Percentiles rank a stretch among this genome's conserved stretches.
Evolutionary conservation across 1,284 basidiomycete genomes (phyloP).

Genomic region (Singerocomus rubriflavus): DNA sequence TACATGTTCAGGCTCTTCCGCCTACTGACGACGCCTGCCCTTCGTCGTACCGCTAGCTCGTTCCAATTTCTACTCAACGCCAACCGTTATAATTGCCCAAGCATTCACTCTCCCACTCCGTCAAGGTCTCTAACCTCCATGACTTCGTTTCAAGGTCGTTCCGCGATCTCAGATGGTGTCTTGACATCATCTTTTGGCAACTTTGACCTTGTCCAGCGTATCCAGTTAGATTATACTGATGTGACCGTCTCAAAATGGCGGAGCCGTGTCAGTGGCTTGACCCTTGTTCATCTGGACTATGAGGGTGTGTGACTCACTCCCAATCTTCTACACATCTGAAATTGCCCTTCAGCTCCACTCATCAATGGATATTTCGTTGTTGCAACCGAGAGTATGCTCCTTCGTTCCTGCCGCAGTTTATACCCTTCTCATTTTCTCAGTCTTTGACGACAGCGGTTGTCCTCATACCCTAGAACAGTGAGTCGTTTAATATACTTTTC

Average conservation of each 20-base stretch:
- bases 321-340: slow-evolving; percentile 4
- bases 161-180: slow-evolving; percentile 7
- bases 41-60: slow-evolving; percentile 23
- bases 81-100: slow-evolving; percentile 1
- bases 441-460: slow-evolving; percentile 90
- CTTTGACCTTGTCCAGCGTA: slow-evolving; percentile 73
- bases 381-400: slow-evolving; percentile 80
- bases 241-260: slow-evolving; percentile 82
- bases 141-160: slow-evolving; percentile 23
- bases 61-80: slow-evolving; percentile 16
- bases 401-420: not conserved
- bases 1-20: slow-evolving; percentile 26
- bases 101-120: slow-evolving; percentile 5
- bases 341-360: slow-evolving; percentile 62
- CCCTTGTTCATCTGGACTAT: slow-evolving; percentile 79
- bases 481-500: slow-evolving; percentile 25
- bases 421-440: slow-evolving; percentile 38
- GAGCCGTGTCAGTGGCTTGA: slow-evolving; percentile 76
- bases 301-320: slow-evolving; percentile 49
- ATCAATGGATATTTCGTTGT: slow-evolving; percentile 94
- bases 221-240: slow-evolving; percentile 74
- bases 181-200: slow-evolving; percentile 48
- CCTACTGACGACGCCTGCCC: slow-evolving; percentile 28
- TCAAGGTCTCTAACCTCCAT: slow-evolving; percentile 29
- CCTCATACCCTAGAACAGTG: slow-evolving; percentile 95